phyloP scores from a whole-genome alignment of 148 eudicot genomes.

The Silene uniflora region DNA sequence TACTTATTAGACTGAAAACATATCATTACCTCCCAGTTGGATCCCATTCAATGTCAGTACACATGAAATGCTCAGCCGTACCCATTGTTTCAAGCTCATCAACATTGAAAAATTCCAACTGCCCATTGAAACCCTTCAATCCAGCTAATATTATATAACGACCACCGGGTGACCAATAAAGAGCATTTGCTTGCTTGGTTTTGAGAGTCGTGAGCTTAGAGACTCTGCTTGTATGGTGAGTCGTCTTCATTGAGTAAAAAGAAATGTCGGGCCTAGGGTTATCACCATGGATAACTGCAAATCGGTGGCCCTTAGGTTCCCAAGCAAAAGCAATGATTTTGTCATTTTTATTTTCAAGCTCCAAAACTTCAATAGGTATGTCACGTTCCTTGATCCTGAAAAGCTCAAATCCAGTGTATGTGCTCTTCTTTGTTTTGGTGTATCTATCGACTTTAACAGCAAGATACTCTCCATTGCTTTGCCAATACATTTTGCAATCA shows the following conservation, averaged over 20 bases:
- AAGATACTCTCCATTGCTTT: conserved; percentile 88
- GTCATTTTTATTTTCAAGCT: conserved; percentile 91
- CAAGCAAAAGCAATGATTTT: conserved; percentile 96
- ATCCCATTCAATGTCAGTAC: not conserved
- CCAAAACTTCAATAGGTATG: conserved; percentile 88
- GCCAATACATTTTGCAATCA: conserved; percentile 99
- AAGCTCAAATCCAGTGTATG: conserved; percentile 94
- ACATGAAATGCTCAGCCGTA: conserved; percentile 61
- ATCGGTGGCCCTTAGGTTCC: conserved; percentile 98
- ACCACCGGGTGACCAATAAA: conserved; percentile 90
- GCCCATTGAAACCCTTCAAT: conserved; percentile 85
- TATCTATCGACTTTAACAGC: conserved; percentile 89
- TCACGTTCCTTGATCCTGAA: conserved; percentile 92
- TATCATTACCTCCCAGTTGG: not conserved
- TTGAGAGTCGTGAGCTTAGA: conserved; percentile 79
- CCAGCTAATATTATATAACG: conserved; percentile 74
- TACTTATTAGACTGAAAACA: not conserved
- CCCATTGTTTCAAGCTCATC: conserved; percentile 99
- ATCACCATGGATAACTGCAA: conserved; percentile 91
- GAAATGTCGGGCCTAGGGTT: conserved; percentile 84
- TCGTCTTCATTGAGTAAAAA: conserved; percentile 72
- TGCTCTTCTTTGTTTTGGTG: conserved; percentile 89
- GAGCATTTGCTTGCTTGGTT: conserved; percentile 89
- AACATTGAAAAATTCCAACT: conserved; percentile 74
- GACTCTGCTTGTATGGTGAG: conserved; percentile 63